Evolutionary conservation across 441 rosid genomes (phyloP).

Genomic region (Erysimum cheiri): DNA sequence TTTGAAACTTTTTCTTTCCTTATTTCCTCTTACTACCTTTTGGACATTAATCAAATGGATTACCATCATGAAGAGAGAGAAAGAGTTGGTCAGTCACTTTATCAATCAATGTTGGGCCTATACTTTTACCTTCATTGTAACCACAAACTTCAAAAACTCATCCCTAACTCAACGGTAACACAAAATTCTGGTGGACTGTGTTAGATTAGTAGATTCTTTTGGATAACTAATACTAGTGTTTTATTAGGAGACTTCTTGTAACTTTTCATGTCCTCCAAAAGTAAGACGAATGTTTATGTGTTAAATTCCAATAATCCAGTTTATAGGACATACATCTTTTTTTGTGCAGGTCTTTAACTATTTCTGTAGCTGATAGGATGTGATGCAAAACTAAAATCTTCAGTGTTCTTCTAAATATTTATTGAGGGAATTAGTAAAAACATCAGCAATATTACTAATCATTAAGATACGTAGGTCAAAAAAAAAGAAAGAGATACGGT

Average conservation of each 20-base stretch:
- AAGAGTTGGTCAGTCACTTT: conserved; percentile 67
- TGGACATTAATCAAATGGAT: conserved; percentile 26
- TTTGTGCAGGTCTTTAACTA: neutral
- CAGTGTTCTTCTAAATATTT: neutral
- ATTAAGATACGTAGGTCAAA: too few species aligned
- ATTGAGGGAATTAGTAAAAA: neutral
- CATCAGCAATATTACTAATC: neutral
- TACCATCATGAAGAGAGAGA: conserved; percentile 51
- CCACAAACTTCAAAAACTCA: conserved; percentile 25
- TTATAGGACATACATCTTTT: neutral
- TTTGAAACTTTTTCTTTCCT: conserved; percentile 38
- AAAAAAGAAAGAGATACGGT: too few species aligned
- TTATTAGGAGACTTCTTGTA: neutral
- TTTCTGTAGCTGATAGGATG: neutral
- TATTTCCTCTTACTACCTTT: conserved; percentile 30
- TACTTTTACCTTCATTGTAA: conserved; percentile 48
- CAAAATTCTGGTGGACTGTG: neutral
- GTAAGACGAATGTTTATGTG: neutral
- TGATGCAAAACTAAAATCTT: neutral
- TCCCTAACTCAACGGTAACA: conserved; percentile 31
- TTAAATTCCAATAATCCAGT: neutral
- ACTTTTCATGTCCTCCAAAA: neutral
- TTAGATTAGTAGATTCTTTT: neutral
- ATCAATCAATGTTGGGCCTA: conserved; percentile 76
- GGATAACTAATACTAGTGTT: neutral